Base-by-base conservation (phyloP, 192 early-diverging fungal species). In the Rhizoclosmatium globosum region DNA sequence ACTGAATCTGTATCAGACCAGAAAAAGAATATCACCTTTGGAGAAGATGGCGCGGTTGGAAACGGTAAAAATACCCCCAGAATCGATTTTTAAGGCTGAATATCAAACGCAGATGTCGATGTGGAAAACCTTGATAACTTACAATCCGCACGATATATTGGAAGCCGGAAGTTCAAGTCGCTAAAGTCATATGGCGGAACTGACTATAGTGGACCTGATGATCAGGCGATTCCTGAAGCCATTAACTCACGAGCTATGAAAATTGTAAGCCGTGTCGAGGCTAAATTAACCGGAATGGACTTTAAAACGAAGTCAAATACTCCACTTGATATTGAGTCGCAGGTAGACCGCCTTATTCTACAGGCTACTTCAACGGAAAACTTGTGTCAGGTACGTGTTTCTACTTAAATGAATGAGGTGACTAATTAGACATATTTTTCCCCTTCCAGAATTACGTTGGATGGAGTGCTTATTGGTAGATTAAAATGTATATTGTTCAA, bases 301-400 rank as follows among this genome's bases (percentile, higher is more conserved):
- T 97, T 97, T 66, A 93, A 95, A 62, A 88, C 89, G 1, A 53
- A 17, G 17, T 53, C 50, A 13, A 86, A 93, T 50, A 82, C 86
- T 48, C 87, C 89, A 0, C 80, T 97, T 68, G 90, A 92, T 74
- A 92, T 94, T 1, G 87, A 87, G 0, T 87, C 87, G 1, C 96
- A 97, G 81, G 94, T 97, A 1, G 89, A 96, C 62, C 90, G 89
- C 47, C 82, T 97, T 60, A 95, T 97, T n/a, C 82, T 89, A 62
- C 93, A 96, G 85, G 94, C 95, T 1, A 94, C 90, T 2, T 92
- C 90, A 2, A 71, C 93, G 2, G 95, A 95, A 62, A 96, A 96
- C 78, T 80, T 97, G 53, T 94, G 94, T 64, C 93, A 92, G 48
- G 66, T 57, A 13, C 66, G 68, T 23, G 73, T 64, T 21, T 57